Evolutionary conservation across 179 eudicot species (phyloP).

Genomic region (Beta lomatogona): DNA sequence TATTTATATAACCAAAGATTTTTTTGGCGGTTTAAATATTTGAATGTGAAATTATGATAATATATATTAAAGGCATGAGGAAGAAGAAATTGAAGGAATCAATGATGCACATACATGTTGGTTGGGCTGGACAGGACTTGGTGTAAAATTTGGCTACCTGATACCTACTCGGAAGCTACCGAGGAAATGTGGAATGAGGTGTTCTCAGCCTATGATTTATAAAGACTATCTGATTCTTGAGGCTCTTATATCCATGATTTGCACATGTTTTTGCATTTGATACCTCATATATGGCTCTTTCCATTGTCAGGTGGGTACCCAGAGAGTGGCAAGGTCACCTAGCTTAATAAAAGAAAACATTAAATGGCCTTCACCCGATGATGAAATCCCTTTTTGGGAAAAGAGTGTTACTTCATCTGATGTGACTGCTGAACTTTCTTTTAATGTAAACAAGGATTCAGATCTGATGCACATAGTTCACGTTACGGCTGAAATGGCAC

Average conservation of each 20-base stretch:
- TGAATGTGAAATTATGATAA: not conserved
- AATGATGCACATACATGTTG: not conserved
- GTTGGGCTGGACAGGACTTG: not conserved
- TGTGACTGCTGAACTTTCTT: slow-evolving; percentile 33
- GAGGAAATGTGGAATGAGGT: not conserved
- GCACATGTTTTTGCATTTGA: not conserved
- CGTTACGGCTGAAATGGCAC: slow-evolving; percentile 94
- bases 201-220: not conserved
- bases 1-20: not conserved
- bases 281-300: not conserved
- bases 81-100: not conserved
- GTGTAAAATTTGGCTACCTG: not conserved
- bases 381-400: slow-evolving; percentile 73
- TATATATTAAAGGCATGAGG: not conserved
- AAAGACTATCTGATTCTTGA: not conserved
- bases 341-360: slow-evolving; percentile 31
- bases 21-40: no score
- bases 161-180: not conserved
- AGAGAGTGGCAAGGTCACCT: slow-evolving; percentile 32
- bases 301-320: slow-evolving; percentile 41
- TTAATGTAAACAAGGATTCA: slow-evolving; percentile 46
- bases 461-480: slow-evolving; percentile 63
- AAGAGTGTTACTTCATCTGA: slow-evolving; percentile 48
- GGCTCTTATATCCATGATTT: not conserved
- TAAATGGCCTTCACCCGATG: slow-evolving; percentile 76